Evolutionary conservation across 2,329 filamentous ascomycete genomes (phyloP), one percentile per base, ranked within the genome.

Genomic region (Xylaria sp.): DNA sequence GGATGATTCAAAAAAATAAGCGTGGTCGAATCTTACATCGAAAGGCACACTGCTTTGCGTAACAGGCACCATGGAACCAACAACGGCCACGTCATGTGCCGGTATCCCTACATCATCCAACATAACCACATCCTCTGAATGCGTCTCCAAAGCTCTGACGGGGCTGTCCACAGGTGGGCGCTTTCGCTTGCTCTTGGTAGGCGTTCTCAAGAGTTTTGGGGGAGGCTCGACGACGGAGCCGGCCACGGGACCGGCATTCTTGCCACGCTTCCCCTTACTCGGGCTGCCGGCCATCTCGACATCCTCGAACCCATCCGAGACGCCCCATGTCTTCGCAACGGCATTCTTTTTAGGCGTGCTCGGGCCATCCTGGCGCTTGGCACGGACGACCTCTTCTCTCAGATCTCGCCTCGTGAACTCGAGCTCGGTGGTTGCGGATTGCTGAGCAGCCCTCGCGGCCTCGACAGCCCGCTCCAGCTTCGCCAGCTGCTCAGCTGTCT

Each of bases 271-370:
- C 0, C 81, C 82, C 72, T 86, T 88, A 74, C 79, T 85, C 0
- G 87, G 87, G 64, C 87, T 89, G 5, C 78, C 76, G 8, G 83
- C 81, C 63, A 88, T 82, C 69, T 89, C 87, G 70, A 88, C 82
- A 67, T 93, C 89, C 67, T 94, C 91, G 73, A 96, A 96, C 0
- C 93, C 93, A 78, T 96, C 93, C 1, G 91, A 86, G 58, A 91
- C 81, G 1, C 85, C 83, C 79, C 87, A 87, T 0, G 82, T 79
- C 76, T 86, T 89, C 32, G 83, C 79, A 1, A 80, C 76, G 72
- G 81, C 84, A 34, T 84, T 84, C 76, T 88, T 90, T 74, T 85
- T 92, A 2, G 90, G 90, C 0, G 91, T 93, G 4, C 74, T 73
- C 3, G 72, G 74, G 23, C 76, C 76, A 18, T 84, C 85, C 73